Base-by-base conservation (phyloP, 1,284 basidiomycete genomes). In the Stereum hirsutum region DNA sequence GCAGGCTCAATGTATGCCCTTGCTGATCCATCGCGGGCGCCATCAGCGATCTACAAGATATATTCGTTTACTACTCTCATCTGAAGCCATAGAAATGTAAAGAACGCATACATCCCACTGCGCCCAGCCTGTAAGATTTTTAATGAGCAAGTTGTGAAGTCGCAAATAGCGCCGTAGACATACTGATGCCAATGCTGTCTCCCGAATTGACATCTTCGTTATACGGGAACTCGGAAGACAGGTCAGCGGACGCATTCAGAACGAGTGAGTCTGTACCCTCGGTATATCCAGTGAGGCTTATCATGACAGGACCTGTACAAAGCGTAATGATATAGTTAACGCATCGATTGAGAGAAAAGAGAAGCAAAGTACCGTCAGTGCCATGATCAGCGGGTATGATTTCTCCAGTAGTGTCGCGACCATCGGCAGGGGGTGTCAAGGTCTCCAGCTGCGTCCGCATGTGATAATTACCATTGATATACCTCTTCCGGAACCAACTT, bases 171-270 rank as follows among this genome's bases (percentile, higher is more conserved):
- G 26, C 32, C 21, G 21, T 28, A 3, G 32, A 25, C 41, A 14
- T 34, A 62, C 59, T 53, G 31, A 61, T 41, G 31, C 61, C 61
- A 12, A 61, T 44, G 2, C 54, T 56, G 37, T 52, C 46, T 6
- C 61, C 63, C 6, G 51, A 53, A 38, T 64, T 65, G 46, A 52
- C 52, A 40, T 65, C 63, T 10, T 48, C 31, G 40, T 59, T 63
- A 50, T 54, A 63, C 2, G 53, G 46, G 45, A 55, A 61, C 11
- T 51, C 50, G 12, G 38, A 8, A 11, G 53, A 27, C 31, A 58
- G 44, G 19, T 51, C 37, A 3, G 49, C 49, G 7, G 32, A 34
- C 5, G 50, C 46, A 15, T 48, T 33, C 7, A 58, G 28, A 8
- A 58, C 25, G 14, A 26, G 41, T 10, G 19, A 11, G 28, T 46